Percentiles rank a stretch among this genome's conserved stretches.
These are phyloP conservation scores for Trichoderma cornu-damae DNA, from an alignment of 2,329 filamentous ascomycete genomes.

Conservation along the genomic window DNA sequence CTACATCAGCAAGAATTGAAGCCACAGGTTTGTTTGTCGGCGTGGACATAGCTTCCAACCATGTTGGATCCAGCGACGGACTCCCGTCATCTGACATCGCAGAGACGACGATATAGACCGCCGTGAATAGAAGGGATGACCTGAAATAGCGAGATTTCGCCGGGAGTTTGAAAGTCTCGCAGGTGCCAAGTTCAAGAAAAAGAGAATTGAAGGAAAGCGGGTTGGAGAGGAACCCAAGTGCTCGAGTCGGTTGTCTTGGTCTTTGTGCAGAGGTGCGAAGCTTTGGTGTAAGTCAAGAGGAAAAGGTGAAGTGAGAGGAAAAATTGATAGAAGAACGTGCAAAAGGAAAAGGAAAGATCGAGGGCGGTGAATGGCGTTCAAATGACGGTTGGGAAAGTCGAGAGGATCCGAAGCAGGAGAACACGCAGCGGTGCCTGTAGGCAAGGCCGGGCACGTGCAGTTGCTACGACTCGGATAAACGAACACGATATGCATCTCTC, in stretches of 20 bases:
- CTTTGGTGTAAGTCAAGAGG: neutral
- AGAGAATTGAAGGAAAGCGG: neutral
- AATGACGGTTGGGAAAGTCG: neutral
- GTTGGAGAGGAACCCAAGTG: neutral
- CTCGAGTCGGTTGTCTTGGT: neutral
- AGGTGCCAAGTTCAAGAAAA: neutral
- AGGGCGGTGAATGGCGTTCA: neutral
- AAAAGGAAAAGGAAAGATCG: neutral
- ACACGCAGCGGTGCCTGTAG: neutral
- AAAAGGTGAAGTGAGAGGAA: neutral
- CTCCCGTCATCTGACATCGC: neutral
- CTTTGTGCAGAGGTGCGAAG: too few relatives aligned
- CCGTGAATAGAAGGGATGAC: neutral
- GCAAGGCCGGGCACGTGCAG: constrained; percentile 5
- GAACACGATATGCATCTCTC: neutral
- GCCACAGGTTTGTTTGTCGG: neutral
- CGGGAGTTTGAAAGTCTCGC: neutral
- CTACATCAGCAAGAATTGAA: neutral
- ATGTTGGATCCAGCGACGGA: neutral
- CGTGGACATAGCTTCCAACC: neutral
- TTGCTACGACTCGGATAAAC: neutral
- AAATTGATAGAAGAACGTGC: neutral
- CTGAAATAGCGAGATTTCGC: neutral
- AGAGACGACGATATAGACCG: neutral
- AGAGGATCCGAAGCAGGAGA: neutral